Evolutionary conservation across 257 asterid species (phyloP), one percentile per base, ranked within the genome.

Genomic region (Paulownia fortunei): DNA sequence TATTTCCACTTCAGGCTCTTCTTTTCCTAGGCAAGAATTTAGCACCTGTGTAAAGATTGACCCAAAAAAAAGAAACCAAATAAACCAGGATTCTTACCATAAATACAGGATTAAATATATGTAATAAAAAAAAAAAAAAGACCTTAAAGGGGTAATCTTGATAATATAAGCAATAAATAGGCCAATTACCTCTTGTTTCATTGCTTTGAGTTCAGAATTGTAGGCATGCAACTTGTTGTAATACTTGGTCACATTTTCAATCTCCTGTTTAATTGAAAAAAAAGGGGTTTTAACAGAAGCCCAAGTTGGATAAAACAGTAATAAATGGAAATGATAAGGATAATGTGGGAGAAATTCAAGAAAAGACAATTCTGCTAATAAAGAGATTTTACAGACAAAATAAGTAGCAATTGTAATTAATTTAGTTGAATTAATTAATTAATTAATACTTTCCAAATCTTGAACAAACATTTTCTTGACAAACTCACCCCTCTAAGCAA

Each of bases 401-500:
- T 30, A 2, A 30, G 2, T 30, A 30, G 36, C 36, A 1, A 30
- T 30, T 30, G 36, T 4, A 30, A 30, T 2, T 30, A 30, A 30
- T n/a, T n/a, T n/a, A n/a, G n/a, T n/a, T n/a, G n/a, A n/a, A n/a
- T n/a, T n/a, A n/a, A n/a, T n/a, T n/a, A n/a, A n/a, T n/a, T n/a
- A n/a, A n/a, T n/a, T n/a, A n/a, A n/a, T n/a, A n/a, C n/a, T n/a
- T n/a, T n/a, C n/a, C n/a, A n/a, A n/a, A n/a, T n/a, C n/a, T n/a
- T n/a, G n/a, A 58, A 58, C 24, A 11, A 5, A 60, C 26, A 26
- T 12, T 30, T 9, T 16, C 46, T 32, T 42, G 13, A 56, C 11
- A 21, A 77, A 77, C 84, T 64, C 11, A 88, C 98, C 92, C 80
- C 67, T 78, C 16, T 70, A 0, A 89, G 87, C 69, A 64, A 58